phyloP scores from a whole-genome alignment of 2,329 filamentous ascomycete genomes.

The Xylariaceae sp. region DNA sequence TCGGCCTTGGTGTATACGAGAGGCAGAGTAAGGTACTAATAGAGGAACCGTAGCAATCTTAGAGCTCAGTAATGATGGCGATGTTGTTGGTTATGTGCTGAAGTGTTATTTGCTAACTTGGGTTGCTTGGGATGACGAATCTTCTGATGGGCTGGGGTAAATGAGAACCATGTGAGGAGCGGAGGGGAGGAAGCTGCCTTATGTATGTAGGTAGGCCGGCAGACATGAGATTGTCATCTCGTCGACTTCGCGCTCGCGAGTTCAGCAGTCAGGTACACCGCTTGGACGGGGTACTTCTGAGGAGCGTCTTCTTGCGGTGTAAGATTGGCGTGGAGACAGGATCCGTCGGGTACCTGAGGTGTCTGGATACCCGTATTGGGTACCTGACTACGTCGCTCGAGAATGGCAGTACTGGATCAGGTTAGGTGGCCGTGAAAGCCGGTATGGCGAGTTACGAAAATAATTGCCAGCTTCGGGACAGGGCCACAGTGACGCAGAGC shows the following conservation, averaged over 20 bases:
- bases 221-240: constrained; percentile 19
- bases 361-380: too few species aligned
- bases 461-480: constrained; percentile 20
- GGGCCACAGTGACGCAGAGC: constrained; percentile 27
- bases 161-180: too few species aligned
- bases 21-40: too few species aligned
- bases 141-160: too few species aligned
- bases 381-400: too few species aligned
- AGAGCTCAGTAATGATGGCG: too few species aligned
- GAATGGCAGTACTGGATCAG: too few species aligned
- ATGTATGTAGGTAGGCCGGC: constrained; percentile 23
- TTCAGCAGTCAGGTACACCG: constrained; percentile 25
- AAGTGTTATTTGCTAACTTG: too few species aligned
- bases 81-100: too few species aligned
- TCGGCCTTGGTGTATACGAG: too few species aligned
- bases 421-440: constrained; percentile 2
- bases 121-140: too few species aligned
- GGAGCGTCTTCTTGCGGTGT: constrained; percentile 16
- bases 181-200: constrained; percentile 23
- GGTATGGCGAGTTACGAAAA: constrained; percentile 26
- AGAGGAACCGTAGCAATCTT: too few species aligned
- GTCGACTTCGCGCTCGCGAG: constrained; percentile 14
- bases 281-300: constrained; percentile 18
- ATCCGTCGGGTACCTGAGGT: constrained; percentile 22
- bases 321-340: constrained; percentile 14